Conservation (phyloP, 163 green algal genomes). For the Volvox carteri region DNA sequence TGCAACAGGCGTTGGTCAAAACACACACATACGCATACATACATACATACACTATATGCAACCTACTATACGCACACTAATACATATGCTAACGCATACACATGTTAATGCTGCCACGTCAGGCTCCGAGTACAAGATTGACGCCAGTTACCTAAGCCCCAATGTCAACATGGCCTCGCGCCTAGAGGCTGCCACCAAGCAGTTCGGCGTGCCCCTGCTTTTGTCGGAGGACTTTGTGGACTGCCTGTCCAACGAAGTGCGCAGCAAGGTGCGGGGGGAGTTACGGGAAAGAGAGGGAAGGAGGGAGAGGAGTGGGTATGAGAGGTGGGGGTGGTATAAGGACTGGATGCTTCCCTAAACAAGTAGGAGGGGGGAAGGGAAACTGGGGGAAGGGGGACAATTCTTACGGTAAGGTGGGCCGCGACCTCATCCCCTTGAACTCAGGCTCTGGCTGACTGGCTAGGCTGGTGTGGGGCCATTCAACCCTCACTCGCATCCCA, state of each 20-base stretch:
- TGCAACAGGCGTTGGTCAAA: too few relatives aligned
- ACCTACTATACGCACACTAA: background rate
- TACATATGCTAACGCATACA: background rate
- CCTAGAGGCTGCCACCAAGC: slow-evolving; percentile 97
- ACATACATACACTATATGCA: background rate
- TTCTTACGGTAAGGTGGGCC: too few relatives aligned
- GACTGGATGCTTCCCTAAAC: too few relatives aligned
- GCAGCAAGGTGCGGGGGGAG: slow-evolving; percentile 27
- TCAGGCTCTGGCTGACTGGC: too few relatives aligned
- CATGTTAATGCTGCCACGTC: too few relatives aligned
- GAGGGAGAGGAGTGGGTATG: background rate
- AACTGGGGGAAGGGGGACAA: too few relatives aligned
- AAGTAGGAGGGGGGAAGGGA: too few relatives aligned
- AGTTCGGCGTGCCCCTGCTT: slow-evolving; percentile 92
- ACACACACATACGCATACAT: background rate
- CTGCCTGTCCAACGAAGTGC: slow-evolving; percentile 82
- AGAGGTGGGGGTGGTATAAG: background rate
- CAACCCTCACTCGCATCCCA: too few relatives aligned
- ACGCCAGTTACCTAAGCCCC: slow-evolving; percentile 96
- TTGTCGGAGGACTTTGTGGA: slow-evolving; percentile 87
- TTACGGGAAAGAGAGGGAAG: background rate
- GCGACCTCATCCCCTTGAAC: too few relatives aligned
- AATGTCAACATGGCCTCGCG: slow-evolving; percentile 98
- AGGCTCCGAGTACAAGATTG: slow-evolving; percentile 96
- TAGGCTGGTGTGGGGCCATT: too few relatives aligned